phyloP scores from a whole-genome alignment of 2,329 filamentous ascomycete genomes.

The Metarhizium robertsii region DNA sequence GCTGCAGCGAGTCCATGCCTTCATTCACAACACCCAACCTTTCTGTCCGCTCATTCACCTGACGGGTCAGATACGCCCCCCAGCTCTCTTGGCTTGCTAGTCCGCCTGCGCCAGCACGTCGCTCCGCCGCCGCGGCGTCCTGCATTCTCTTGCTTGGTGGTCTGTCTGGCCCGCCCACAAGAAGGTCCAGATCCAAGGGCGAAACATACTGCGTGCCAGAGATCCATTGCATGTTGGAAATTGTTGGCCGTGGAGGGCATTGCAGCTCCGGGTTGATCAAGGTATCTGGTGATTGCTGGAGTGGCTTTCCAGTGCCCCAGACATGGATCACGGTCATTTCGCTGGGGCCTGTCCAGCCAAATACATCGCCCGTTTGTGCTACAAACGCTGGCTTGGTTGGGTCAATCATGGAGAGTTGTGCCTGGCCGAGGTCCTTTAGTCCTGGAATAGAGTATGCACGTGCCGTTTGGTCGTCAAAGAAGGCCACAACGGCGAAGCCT shows the following conservation, averaged over 20 bases:
- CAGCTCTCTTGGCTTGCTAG: constrained; percentile 46
- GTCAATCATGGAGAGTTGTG: constrained; percentile 62
- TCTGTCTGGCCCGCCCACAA: constrained; percentile 82
- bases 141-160: constrained; percentile 85
- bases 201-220: constrained; percentile 88
- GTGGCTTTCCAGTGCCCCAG: constrained; percentile 64
- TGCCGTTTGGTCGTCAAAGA: constrained; percentile 75
- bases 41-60: constrained; percentile 85
- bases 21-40: constrained; percentile 76
- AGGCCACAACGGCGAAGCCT: constrained; percentile 69
- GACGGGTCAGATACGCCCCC: constrained; percentile 74
- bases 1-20: constrained; percentile 71
- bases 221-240: constrained; percentile 94
- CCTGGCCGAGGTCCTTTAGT: constrained; percentile 71
- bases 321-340: constrained; percentile 76
- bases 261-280: constrained; percentile 69
- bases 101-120: constrained; percentile 41
- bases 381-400: constrained; percentile 61
- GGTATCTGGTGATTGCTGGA: constrained; percentile 58
- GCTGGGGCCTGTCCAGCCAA: constrained; percentile 82
- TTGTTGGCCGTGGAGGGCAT: constrained; percentile 76
- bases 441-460: constrained; percentile 81
- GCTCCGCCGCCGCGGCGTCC: constrained; percentile 67
- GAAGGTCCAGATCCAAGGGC: constrained; percentile 74
- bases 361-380: constrained; percentile 68